phyloP scores from a whole-genome alignment of 2,329 filamentous ascomycete genomes.

The Salinomyces thailandicus region DNA sequence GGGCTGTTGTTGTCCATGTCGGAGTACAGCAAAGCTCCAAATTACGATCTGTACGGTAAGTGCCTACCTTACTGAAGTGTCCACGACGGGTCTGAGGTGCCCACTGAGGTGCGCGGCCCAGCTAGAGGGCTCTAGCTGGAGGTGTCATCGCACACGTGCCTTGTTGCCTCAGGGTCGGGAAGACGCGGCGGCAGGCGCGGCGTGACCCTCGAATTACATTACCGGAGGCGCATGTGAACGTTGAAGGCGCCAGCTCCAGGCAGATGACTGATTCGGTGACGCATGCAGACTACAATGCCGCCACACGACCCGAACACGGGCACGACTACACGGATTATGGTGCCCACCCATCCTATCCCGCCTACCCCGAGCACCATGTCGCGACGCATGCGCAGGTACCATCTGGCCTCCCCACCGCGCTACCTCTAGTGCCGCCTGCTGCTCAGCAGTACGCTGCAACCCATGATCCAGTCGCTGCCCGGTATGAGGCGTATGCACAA shows the following conservation, averaged over 20 bases:
- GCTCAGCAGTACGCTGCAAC: conserved; percentile 33
- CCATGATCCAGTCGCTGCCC: conserved; percentile 43
- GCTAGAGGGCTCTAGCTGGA: too few relatives aligned
- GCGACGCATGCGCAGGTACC: conserved; percentile 40
- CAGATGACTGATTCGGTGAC: conserved; percentile 37
- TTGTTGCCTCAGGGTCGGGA: conserved; percentile 8
- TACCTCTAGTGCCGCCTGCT: conserved; percentile 31
- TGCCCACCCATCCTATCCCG: conserved; percentile 31
- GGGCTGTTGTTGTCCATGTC: conserved; percentile 59
- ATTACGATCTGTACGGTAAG: conserved; percentile 65
- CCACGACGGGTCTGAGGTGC: too few relatives aligned
- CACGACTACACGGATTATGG: conserved; percentile 38
- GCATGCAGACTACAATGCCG: conserved; percentile 46
- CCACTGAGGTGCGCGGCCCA: too few relatives aligned
- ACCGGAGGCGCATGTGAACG: conserved; percentile 27
- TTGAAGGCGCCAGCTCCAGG: conserved; percentile 14
- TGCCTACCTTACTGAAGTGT: too few relatives aligned
- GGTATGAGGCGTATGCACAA: conserved; percentile 48
- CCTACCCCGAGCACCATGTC: conserved; percentile 39
- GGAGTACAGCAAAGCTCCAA: conserved; percentile 66
- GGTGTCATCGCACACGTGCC: conserved; percentile 30
- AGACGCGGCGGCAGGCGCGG: conserved; percentile 6
- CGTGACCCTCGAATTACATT: conserved; percentile 1
- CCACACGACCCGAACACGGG: conserved; percentile 50
- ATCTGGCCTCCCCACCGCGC: conserved; percentile 37